Conservation (phyloP, 2,329 filamentous ascomycete genomes). For the Beauveria sp. region DNA sequence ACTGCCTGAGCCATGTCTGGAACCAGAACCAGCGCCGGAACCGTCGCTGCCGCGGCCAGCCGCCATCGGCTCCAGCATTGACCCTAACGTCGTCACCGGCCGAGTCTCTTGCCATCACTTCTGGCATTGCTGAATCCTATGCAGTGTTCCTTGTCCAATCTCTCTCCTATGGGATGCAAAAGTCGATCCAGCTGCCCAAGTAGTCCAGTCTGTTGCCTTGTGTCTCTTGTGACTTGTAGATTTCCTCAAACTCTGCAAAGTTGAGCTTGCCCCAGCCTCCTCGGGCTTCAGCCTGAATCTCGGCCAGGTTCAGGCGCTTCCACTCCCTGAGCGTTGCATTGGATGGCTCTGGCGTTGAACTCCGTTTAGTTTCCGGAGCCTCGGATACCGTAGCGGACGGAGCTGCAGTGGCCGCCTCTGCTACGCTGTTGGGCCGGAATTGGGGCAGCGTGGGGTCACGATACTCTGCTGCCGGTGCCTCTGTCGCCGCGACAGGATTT, state of each 20-base stretch:
- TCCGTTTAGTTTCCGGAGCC: not conserved
- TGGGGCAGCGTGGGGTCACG: constrained; percentile 61
- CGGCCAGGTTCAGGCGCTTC: constrained; percentile 54
- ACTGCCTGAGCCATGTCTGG: too few species aligned
- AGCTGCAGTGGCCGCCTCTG: constrained; percentile 1
- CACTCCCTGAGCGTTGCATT: constrained; percentile 35
- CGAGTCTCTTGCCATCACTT: not conserved
- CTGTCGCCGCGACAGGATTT: constrained; percentile 12
- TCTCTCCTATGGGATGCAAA: constrained; percentile 51
- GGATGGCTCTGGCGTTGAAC: constrained; percentile 17
- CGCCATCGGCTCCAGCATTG: too few species aligned
- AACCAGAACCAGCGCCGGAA: too few species aligned
- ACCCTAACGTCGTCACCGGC: not conserved
- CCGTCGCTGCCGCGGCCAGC: too few species aligned
- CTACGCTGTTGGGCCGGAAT: constrained; percentile 51
- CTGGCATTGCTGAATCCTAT: not conserved
- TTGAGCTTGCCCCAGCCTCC: constrained; percentile 75
- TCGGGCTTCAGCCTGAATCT: constrained; percentile 59
- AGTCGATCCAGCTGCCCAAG: constrained; percentile 85
- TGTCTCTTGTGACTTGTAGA: constrained; percentile 62
- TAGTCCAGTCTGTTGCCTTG: constrained; percentile 63
- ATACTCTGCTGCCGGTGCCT: constrained; percentile 19
- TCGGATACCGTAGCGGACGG: not conserved
- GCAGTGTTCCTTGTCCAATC: not conserved
- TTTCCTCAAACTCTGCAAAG: constrained; percentile 71